Evolutionary conservation across 176 grass and related monocot genomes (phyloP).

Genomic region (Bolboschoenus planiculmis): DNA sequence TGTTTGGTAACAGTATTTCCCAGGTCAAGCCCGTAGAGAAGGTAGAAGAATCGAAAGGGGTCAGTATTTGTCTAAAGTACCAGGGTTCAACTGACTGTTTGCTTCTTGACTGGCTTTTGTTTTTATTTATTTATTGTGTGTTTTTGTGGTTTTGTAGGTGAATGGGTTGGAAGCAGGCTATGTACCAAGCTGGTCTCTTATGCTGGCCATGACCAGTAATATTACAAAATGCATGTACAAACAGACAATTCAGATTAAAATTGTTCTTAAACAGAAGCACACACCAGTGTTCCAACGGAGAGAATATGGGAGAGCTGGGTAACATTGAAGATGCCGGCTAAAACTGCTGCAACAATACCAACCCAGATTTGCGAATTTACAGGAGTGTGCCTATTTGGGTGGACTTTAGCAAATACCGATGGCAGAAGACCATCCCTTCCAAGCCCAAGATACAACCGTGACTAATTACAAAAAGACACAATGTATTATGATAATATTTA

Average conservation of each 20-base stretch:
- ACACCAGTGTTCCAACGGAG: conserved; percentile 92
- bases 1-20: background rate
- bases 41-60: background rate
- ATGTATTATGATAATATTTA: conserved; percentile 21
- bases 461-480: conserved; percentile 43
- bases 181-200: background rate
- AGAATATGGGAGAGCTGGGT: conserved; percentile 88
- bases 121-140: background rate
- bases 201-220: background rate
- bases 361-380: conserved; percentile 96
- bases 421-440: conserved; percentile 93
- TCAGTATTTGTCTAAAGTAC: background rate
- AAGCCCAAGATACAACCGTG: conserved; percentile 94
- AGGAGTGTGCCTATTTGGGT: conserved; percentile 77
- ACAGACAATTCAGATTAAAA: conserved; percentile 1
- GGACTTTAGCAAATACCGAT: conserved; percentile 66
- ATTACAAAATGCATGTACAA: conserved; percentile 2
- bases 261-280: conserved; percentile 1
- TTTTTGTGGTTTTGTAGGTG: background rate
- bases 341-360: conserved; percentile 70
- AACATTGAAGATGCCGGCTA: conserved; percentile 89
- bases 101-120: background rate
- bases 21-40: background rate
- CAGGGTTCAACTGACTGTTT: background rate
- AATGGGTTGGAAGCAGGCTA: background rate